These are phyloP conservation scores for Penicillium silybi DNA, from an alignment of 495 filamentous ascomycete genomes.

Conservation along the genomic window DNA sequence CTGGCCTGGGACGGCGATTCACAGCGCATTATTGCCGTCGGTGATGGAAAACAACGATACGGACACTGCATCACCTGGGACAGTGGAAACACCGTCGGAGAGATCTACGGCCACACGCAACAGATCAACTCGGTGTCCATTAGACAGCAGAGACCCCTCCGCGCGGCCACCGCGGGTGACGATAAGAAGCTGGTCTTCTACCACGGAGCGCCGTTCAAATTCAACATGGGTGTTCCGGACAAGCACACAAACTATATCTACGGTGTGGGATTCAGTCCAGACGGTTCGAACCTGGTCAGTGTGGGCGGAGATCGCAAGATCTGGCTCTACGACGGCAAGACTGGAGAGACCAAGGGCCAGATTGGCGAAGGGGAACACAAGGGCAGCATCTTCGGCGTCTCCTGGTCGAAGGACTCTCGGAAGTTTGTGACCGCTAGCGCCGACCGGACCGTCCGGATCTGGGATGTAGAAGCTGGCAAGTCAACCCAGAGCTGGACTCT, in stretches of 20 bases:
- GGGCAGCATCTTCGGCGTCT: slow-evolving; percentile 87
- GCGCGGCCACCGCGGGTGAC: slow-evolving; percentile 87
- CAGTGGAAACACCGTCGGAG: slow-evolving; percentile 91
- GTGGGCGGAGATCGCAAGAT: slow-evolving; percentile 87
- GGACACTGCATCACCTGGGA: slow-evolving; percentile 95
- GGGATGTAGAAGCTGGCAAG: slow-evolving; percentile 74
- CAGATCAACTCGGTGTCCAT: slow-evolving; percentile 89
- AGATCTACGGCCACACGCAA: slow-evolving; percentile 85
- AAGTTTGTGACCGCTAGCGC: slow-evolving; percentile 87
- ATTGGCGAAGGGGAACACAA: slow-evolving; percentile 83
- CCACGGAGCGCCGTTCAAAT: slow-evolving; percentile 93
- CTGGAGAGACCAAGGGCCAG: slow-evolving; percentile 71
- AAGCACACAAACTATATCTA: slow-evolving; percentile 87
- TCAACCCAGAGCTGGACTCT: slow-evolving; percentile 78
- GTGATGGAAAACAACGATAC: slow-evolving; percentile 88
- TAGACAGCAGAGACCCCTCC: slow-evolving; percentile 79
- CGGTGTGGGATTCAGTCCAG: slow-evolving; percentile 84
- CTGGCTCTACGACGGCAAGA: slow-evolving; percentile 93
- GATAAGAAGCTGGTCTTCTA: slow-evolving; percentile 87
- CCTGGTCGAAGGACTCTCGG: slow-evolving; percentile 86
- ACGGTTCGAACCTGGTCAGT: slow-evolving; percentile 77
- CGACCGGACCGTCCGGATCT: slow-evolving; percentile 74
- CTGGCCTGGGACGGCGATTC: slow-evolving; percentile 97
- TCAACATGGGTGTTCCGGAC: slow-evolving; percentile 68
- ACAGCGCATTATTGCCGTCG: slow-evolving; percentile 92